Base-by-base conservation (phyloP, 176 grass and related monocot species). In the Hsuehochloa calcarea region DNA sequence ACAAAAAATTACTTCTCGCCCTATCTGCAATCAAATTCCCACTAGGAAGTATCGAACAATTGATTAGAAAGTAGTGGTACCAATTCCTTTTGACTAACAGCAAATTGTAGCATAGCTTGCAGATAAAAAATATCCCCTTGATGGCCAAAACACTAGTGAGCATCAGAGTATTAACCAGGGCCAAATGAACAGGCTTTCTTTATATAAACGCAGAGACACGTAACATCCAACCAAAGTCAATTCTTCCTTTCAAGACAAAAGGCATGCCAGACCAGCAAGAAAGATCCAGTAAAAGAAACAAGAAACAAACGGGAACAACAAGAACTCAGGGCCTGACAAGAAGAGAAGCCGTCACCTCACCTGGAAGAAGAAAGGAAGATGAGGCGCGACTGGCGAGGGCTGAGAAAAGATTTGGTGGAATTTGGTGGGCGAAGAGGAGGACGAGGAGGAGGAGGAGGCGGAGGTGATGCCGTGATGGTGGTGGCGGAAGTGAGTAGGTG, bases 61-160 rank as follows among this genome's bases (percentile, higher is more conserved):
- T 40, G 44, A 70, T 13, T 49, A 68, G 13, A 58, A 25, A 34
- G 25, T 68, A 19, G 45, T 41, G 22, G 73, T 22, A 61, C 31
- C 54, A 63, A 15, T 49, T 88, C 72, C 52, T 82, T 87, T 88
- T 83, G 65, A 88, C 65, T 35, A 81, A 67, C 35, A 43, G 22
- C 47, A 55, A 74, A 87, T 60, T 5, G 3, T n/a, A 81, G 46
- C 23, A 58, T 25, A 50, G 29, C 68, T 26, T 80, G 69, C n/a
- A 56, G 59, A 31, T 25, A 25, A 85, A 69, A 84, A 59, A 14
- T 3, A 60, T 25, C 50, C 51, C 35, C 68, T 43, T 49, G 58
- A 78, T 31, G 68, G 56, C n/a, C 16, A 10, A 38, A n/a, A 61
- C 20, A 20, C 29, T 38, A 22, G 75, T 17, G 26, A 68, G 34